phyloP scores from a whole-genome alignment of 2,329 filamentous ascomycete genomes.

The Venturia oleaginea region DNA sequence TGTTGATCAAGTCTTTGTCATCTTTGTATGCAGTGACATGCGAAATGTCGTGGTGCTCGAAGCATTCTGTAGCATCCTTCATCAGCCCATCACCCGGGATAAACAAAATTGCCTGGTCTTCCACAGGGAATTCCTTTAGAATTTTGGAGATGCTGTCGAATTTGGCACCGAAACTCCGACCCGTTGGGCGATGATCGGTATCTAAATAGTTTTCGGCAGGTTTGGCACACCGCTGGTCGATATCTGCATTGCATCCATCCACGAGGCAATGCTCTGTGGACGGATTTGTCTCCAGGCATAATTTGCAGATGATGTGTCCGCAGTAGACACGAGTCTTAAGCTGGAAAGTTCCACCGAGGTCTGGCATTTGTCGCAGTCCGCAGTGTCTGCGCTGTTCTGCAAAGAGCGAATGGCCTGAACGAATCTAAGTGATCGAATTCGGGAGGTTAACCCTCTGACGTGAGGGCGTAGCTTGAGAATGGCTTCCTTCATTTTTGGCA shows the following conservation, averaged over 20 bases:
- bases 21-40: not conserved
- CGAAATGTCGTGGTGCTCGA: not conserved
- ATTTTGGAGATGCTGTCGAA: conserved; percentile 20
- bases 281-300: not conserved
- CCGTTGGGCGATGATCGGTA: not conserved
- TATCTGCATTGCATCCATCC: not conserved
- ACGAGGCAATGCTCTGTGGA: not conserved
- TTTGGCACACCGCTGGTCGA: not conserved
- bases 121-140: conserved; percentile 33
- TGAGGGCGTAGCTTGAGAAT: not conserved
- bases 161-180: conserved; percentile 17
- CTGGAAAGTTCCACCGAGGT: not conserved
- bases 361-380: not conserved
- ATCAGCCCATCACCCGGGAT: not conserved
- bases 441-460: not conserved
- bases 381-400: not conserved
- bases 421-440: not conserved
- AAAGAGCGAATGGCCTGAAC: not conserved
- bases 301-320: not conserved
- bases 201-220: not conserved
- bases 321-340: not conserved
- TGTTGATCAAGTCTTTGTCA: not conserved
- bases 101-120: conserved; percentile 20
- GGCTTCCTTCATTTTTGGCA: not conserved
- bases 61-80: not conserved